Percentiles rank a stretch among this genome's conserved stretches.
These are phyloP conservation scores for Zygosaccharomyces pseudorouxii DNA, from an alignment of 805 yeast genomes.

Conservation along the genomic window DNA sequence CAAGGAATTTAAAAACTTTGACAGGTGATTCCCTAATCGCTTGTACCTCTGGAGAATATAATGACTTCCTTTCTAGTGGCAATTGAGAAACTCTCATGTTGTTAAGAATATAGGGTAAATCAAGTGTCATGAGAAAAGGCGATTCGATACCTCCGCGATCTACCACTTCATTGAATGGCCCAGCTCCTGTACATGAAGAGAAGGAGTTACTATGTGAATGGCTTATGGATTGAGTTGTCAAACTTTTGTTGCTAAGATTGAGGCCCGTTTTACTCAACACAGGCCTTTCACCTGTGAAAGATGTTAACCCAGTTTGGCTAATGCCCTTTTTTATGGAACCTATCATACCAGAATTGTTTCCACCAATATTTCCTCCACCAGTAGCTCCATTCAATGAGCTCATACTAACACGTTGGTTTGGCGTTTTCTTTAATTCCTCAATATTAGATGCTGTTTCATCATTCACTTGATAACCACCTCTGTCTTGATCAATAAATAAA, in stretches of 20 bases:
- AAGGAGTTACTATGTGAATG: constrained; percentile 10
- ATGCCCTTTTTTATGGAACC: constrained; percentile 18
- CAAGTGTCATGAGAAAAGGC: constrained; percentile 28
- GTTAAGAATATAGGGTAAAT: constrained; percentile 30
- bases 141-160: constrained; percentile 14
- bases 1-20: constrained; percentile 32
- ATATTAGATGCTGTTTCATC: constrained; percentile 5
- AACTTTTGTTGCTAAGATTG: constrained; percentile 20
- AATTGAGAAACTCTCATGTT: constrained; percentile 26
- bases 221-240: constrained; percentile 10
- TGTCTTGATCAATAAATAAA: constrained; percentile 27
- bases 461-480: constrained; percentile 23
- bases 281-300: constrained; percentile 17
- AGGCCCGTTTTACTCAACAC: constrained; percentile 12
- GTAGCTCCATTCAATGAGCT: constrained; percentile 4
- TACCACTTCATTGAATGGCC: constrained; percentile 10
- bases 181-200: constrained; percentile 15
- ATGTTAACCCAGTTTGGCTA: constrained; percentile 17
- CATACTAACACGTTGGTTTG: constrained; percentile 9
- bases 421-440: constrained; percentile 11
- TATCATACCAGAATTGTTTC: constrained; percentile 9
- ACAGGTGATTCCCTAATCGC: constrained; percentile 31
- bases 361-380: neutral
- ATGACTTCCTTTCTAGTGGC: constrained; percentile 9
- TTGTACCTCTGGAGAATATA: constrained; percentile 10